Evolutionary conservation across 306 rosid species (phyloP).

Genomic region (Rosa lucieae): DNA sequence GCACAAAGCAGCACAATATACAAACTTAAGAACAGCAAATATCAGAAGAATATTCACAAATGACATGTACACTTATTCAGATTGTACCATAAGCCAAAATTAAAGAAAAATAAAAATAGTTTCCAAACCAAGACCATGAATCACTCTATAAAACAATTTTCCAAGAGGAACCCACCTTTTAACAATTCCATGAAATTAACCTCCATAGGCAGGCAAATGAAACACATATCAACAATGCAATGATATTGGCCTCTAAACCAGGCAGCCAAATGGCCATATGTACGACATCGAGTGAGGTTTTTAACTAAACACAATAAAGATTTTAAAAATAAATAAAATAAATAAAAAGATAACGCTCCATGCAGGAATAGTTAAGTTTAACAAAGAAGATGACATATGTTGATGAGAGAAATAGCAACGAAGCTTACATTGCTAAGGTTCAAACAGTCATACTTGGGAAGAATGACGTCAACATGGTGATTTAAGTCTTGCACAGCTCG

Average conservation of each 20-base stretch:
- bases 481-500: constrained; percentile 82
- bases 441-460: constrained; percentile 95
- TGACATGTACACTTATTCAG: neutral
- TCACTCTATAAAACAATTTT: neutral
- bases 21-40: neutral
- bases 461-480: constrained; percentile 70
- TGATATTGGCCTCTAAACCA: neutral
- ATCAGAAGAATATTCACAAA: neutral
- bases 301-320: neutral
- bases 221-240: constrained; percentile 7
- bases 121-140: neutral
- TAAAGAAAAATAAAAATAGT: neutral
- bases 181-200: constrained; percentile 7
- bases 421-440: constrained; percentile 78
- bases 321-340: no score
- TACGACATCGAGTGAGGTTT: neutral
- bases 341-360: neutral
- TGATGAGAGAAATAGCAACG: constrained; percentile 27
- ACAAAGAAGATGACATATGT: constrained; percentile 7
- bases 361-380: neutral
- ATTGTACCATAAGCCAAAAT: neutral
- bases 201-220: neutral
- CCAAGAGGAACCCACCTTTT: neutral
- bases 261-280: constrained; percentile 1
- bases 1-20: neutral